Evolutionary conservation across 2,329 filamentous ascomycete genomes (phyloP).

Genomic region (Erysiphe pulchra): DNA sequence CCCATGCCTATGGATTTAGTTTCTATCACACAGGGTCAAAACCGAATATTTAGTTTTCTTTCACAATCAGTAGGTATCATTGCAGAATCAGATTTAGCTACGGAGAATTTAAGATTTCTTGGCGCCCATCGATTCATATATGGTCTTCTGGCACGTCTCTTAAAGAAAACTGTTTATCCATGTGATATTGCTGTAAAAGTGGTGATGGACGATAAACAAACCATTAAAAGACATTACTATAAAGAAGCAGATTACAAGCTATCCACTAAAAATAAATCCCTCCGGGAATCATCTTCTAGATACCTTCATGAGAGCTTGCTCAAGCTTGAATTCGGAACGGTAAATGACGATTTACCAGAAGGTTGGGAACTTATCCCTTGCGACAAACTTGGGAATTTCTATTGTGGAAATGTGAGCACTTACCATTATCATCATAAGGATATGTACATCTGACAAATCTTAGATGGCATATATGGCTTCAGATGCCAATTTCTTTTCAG

Average conservation of each 20-base stretch:
- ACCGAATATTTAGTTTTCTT: slow-evolving; percentile 59
- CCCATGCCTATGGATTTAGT: slow-evolving; percentile 66
- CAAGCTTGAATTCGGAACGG: slow-evolving; percentile 49
- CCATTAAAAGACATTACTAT: slow-evolving; percentile 46
- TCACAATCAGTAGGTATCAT: slow-evolving; percentile 78
- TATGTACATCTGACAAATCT: neutral
- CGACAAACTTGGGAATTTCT: slow-evolving; percentile 73
- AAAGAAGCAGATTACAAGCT: slow-evolving; percentile 9
- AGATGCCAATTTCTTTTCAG: slow-evolving; percentile 67
- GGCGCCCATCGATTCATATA: slow-evolving; percentile 63
- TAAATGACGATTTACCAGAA: slow-evolving; percentile 48
- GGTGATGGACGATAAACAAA: slow-evolving; percentile 48
- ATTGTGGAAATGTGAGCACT: slow-evolving; percentile 53
- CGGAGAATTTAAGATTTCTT: slow-evolving; percentile 85
- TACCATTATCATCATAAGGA: neutral
- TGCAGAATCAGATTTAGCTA: slow-evolving; percentile 71
- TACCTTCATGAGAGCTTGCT: slow-evolving; percentile 31
- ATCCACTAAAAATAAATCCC: slow-evolving; percentile 8
- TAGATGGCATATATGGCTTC: slow-evolving; percentile 79
- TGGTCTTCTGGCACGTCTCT: slow-evolving; percentile 53
- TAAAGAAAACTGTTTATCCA: slow-evolving; percentile 58
- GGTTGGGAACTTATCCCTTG: slow-evolving; percentile 52
- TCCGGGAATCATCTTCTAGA: slow-evolving; percentile 11
- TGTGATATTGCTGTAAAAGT: slow-evolving; percentile 73
- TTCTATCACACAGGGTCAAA: slow-evolving; percentile 61